Percentiles rank a stretch among this genome's conserved stretches.
These are phyloP conservation scores for Euphorbia corollata DNA, from an alignment of 441 rosid species.

Conservation along the genomic window DNA sequence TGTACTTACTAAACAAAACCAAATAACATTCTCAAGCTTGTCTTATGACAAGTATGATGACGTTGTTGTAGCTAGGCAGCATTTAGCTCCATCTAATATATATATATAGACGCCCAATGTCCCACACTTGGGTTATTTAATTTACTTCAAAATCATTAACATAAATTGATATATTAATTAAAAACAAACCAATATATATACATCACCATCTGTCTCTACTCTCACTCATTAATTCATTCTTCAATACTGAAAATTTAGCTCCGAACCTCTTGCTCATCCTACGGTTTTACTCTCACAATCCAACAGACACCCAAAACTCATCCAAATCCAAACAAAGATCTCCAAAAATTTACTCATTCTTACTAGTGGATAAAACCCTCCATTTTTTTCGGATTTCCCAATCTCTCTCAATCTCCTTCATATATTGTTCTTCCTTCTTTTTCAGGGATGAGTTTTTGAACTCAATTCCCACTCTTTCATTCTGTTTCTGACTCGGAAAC, in stretches of 20 bases:
- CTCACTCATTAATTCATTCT: slow-evolving; percentile 22
- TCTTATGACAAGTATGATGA: slow-evolving; percentile 17
- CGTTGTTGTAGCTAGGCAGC: slow-evolving; percentile 12
- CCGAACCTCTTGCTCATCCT: slow-evolving; percentile 41
- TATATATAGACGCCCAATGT: not conserved
- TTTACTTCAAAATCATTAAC: too few relatives aligned
- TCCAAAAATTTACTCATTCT: slow-evolving; percentile 25
- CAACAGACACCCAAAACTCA: not conserved
- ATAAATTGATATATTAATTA: slow-evolving; percentile 10
- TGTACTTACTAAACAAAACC: not conserved
- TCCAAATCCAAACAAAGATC: slow-evolving; percentile 19
- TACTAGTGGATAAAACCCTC: slow-evolving; percentile 45
- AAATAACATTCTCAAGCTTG: slow-evolving; percentile 12
- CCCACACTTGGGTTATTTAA: slow-evolving; percentile 16
- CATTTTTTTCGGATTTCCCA: too few relatives aligned
- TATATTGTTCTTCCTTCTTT: too few relatives aligned
- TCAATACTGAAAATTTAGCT: slow-evolving; percentile 39
- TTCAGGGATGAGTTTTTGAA: slow-evolving; percentile 21
- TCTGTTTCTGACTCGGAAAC: too few relatives aligned
- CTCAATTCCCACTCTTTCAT: not conserved
- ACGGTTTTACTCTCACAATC: slow-evolving; percentile 13
- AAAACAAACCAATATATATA: slow-evolving; percentile 32
- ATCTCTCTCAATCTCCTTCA: too few relatives aligned
- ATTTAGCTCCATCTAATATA: not conserved
- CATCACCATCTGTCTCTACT: slow-evolving; percentile 32